Percentiles rank a stretch among this genome's conserved stretches.
phyloP scores from a whole-genome alignment of 805 yeast species.

The Schwanniomyces pseudopolymorphus region DNA sequence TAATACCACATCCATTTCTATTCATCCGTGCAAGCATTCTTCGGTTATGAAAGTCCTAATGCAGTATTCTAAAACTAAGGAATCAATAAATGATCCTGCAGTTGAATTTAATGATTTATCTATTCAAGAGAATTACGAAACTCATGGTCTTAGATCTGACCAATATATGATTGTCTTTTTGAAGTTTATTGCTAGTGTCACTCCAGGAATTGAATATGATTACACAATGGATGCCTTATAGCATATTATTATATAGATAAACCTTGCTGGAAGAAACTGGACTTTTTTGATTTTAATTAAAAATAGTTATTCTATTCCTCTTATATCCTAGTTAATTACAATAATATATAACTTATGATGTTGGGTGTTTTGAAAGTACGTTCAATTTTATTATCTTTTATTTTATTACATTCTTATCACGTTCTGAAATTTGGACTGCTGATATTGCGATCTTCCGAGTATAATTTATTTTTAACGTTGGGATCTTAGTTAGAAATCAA shows the following conservation, averaged over 20 bases:
- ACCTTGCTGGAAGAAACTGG: neutral
- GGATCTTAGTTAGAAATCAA: no score
- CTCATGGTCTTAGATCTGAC: slow-evolving; percentile 67
- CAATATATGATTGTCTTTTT: slow-evolving; percentile 87
- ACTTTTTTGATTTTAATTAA: neutral
- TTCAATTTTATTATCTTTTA: no score
- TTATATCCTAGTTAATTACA: no score
- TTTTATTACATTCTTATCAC: no score
- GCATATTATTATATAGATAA: neutral
- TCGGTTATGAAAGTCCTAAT: slow-evolving; percentile 88
- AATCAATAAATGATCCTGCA: slow-evolving; percentile 12
- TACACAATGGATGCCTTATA: slow-evolving; percentile 95
- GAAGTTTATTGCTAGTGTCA: slow-evolving; percentile 93
- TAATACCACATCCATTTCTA: slow-evolving; percentile 77
- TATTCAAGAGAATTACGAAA: slow-evolving; percentile 32
- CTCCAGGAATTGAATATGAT: slow-evolving; percentile 97
- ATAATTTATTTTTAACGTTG: no score
- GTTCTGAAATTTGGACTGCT: neutral
- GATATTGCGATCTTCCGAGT: no score
- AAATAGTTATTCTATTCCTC: neutral
- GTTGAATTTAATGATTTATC: slow-evolving; percentile 50
- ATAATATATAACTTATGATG: no score
- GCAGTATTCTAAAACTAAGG: slow-evolving; percentile 57
- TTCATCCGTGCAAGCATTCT: slow-evolving; percentile 96
- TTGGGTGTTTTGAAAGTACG: no score